A percentile compares a stretch with the other conserved stretches of the same genome.
phyloP scores from a whole-genome alignment of 1,284 basidiomycete species.

The Grifola frondosa region DNA sequence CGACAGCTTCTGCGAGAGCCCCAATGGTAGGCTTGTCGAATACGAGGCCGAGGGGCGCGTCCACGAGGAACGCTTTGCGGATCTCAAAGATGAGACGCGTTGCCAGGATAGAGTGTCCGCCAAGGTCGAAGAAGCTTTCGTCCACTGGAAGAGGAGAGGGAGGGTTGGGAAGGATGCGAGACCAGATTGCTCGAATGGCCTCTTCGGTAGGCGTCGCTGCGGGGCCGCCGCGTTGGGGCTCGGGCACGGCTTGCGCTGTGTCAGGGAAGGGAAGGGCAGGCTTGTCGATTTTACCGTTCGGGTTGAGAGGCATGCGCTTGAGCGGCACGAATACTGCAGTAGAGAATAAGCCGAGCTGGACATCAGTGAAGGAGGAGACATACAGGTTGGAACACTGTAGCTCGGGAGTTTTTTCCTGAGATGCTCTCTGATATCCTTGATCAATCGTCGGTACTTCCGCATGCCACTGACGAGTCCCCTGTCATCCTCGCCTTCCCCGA shows the following conservation, averaged over 20 bases:
- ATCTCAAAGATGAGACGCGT: constrained; percentile 97
- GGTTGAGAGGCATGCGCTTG: constrained; percentile 95
- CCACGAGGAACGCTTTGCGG: constrained; percentile 88
- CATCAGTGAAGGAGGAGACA: constrained; percentile 28
- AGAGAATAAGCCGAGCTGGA: constrained; percentile 12
- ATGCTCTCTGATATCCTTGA: constrained; percentile 93
- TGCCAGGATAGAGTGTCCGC: constrained; percentile 97
- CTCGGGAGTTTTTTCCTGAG: constrained; percentile 96
- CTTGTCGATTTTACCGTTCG: constrained; percentile 99
- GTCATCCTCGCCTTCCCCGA: constrained; percentile 60
- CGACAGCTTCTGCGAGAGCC: constrained; percentile 81
- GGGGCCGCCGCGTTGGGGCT: constrained; percentile 29
- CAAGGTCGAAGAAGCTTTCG: constrained; percentile 98
- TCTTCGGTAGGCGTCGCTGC: constrained; percentile 73
- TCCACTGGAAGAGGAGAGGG: constrained; percentile 81
- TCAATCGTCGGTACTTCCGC: constrained; percentile 81
- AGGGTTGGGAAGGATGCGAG: constrained; percentile 78
- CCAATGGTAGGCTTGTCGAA: constrained; percentile 90
- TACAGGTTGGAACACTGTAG: constrained; percentile 88
- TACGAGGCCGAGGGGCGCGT: constrained; percentile 90
- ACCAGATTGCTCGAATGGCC: constrained; percentile 83
- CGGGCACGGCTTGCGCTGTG: constrained; percentile 72
- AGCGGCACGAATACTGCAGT: constrained; percentile 89
- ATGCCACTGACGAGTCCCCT: constrained; percentile 70
- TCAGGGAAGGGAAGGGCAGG: constrained; percentile 98